Evolutionary conservation across 2,329 filamentous ascomycete species (phyloP), one percentile per base, ranked within the genome.

Genomic region (Alternaria hordeiaustralica): DNA sequence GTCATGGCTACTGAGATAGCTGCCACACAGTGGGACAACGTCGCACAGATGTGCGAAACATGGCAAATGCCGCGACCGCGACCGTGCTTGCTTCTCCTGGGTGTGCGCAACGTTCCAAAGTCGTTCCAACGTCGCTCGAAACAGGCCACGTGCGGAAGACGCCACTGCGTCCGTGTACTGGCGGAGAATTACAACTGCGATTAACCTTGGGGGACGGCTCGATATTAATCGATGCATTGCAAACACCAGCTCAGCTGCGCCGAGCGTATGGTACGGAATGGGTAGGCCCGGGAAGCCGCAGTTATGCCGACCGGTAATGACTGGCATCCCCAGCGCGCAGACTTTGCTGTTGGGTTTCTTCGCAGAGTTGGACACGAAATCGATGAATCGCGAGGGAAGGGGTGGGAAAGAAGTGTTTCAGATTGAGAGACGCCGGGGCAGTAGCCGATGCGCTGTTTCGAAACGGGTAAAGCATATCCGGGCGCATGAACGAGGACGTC

Each of bases 131-230:
- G 43, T 25, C 25, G 43, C 6, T 33, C 15, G 18, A 44, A 56
- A 56, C 41, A 23, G 28, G 30, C 25, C 44, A 41, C 15, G 21
- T 33, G 13, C 28, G 3, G 23, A 13, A 20, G 25, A n/a, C 18
- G 20, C 25, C 45, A 46, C 44, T 21, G 30, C 50, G 18, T 18
- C 33, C 50, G 45, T 55, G 26, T 49, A 63, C 60, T 63, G 60
- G 60, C 60, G 60, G 60, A 63, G 50, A 60, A 63, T 63, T 60
- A n/a, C 18, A 28, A 43, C 13, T 44, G 3, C 20, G 6, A 15
- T 15, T 10, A 49, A 18, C 49, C 56, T 50, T 63, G 25, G 21
- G 30, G 20, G 50, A 4, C 50, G 55, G 55, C 60, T 50, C 50
- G 60, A 55, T 20, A 49, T 63, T 63, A 55, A 60, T 55, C 41